A percentile compares a stretch with the other conserved stretches of the same genome.
Evolutionary conservation across 805 yeast genomes (phyloP).

Genomic region (Starmerella floris): DNA sequence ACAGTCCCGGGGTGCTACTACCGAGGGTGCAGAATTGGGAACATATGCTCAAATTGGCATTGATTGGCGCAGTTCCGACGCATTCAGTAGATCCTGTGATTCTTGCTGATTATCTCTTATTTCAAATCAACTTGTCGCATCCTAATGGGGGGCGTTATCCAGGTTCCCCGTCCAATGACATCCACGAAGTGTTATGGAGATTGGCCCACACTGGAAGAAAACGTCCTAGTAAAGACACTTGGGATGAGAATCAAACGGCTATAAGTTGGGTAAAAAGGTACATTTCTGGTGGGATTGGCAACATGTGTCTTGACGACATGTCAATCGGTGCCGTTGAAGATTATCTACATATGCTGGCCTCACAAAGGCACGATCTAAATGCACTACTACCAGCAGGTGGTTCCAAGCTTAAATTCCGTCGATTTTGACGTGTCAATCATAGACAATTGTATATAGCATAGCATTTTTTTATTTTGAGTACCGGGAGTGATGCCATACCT

Average conservation of each 20-base stretch:
- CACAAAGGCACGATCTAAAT: background rate
- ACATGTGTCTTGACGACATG: slow-evolving; percentile 12
- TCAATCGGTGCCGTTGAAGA: slow-evolving; percentile 2
- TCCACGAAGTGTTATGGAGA: slow-evolving; percentile 13
- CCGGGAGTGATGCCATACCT: too few species aligned
- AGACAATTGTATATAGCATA: background rate
- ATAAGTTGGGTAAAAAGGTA: slow-evolving; percentile 15
- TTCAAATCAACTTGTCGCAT: slow-evolving; percentile 39
- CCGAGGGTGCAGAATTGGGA: slow-evolving; percentile 55
- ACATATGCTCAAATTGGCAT: slow-evolving; percentile 59
- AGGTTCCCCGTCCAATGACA: slow-evolving; percentile 17
- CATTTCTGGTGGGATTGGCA: slow-evolving; percentile 10
- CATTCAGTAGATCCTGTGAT: slow-evolving; percentile 67
- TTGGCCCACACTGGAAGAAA: slow-evolving; percentile 7
- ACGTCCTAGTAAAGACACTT: slow-evolving; percentile 2
- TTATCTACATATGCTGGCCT: background rate
- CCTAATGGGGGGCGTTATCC: slow-evolving; percentile 20
- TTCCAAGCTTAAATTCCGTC: background rate
- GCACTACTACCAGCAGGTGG: slow-evolving; percentile 1
- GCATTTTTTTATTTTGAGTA: slow-evolving; percentile 11
- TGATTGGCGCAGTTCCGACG: slow-evolving; percentile 63
- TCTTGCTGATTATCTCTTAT: slow-evolving; percentile 75
- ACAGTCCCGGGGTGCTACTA: slow-evolving; percentile 84
- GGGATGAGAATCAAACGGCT: slow-evolving; percentile 13
- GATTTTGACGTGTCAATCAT: background rate